Evolutionary conservation across 1,284 basidiomycete genomes (phyloP), one percentile per base, ranked within the genome.

Genomic region (Apiotrichum gracile): DNA sequence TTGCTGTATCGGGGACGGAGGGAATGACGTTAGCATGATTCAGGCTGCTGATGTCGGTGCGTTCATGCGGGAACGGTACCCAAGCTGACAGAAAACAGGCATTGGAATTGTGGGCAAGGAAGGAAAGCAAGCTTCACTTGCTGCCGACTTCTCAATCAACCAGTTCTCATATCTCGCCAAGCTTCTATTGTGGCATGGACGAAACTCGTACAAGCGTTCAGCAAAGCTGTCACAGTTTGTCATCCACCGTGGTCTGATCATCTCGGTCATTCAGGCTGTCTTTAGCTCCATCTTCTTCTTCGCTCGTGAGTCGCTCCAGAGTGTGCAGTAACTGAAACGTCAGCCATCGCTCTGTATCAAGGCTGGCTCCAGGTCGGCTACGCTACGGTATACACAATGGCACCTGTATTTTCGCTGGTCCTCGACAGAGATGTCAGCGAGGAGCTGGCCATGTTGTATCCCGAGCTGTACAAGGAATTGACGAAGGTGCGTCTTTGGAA

Each of bases 31-130:
- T 55, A 88, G 87, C 70, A 93, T 93, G 91, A 93, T 93, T 52
- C 91, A 94, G 69, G 91, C 93, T 16, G 93, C 93, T 0, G 91
- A 97, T 73, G 91, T 98, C 45, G 92, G 90, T 90, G 52, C 70
- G 85, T 83, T 5, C 13, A 27, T 37, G 34, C 34, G 31, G 9
- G 14, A n/a, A 2, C 40, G 27, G 25, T 35, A 40, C 16, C 24
- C 26, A 13, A 24, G n/a, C 50, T 58, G 31, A 52, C 45, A n/a
- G n/a, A n/a, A n/a, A 6, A 27, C 19, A 91, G 92, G 93, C 33
- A 83, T 99, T 29, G 96, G 96, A 29, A 98, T 99, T 57, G 93
- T 97, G 8, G 96, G 96, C 17, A 98, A 98, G 72, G 96, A 98
- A 78, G 96, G 96, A 16, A 94, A 91, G 72, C 96, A 98, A 74